Conservation (phyloP, 2,329 filamentous ascomycete genomes). For the Exophiala sideris region DNA sequence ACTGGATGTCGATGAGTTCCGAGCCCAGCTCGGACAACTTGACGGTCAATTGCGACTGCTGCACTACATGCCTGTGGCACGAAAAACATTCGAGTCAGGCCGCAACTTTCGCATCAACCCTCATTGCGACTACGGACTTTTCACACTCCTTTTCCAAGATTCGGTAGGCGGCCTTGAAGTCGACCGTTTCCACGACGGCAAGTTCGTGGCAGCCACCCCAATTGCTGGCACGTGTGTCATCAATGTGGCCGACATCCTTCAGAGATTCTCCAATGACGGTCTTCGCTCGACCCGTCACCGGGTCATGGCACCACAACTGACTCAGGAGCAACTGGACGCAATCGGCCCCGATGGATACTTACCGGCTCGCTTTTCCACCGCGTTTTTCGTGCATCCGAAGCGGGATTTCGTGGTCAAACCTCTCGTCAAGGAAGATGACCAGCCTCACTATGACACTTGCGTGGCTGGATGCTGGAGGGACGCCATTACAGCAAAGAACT, state of each 20-base stretch:
- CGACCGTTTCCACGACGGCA: conserved; percentile 7
- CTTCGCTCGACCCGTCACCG: conserved; percentile 53
- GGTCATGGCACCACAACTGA: conserved; percentile 48
- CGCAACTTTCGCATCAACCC: conserved; percentile 23
- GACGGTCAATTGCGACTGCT: conserved; percentile 31
- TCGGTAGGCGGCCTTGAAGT: conserved; percentile 47
- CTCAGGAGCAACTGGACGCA: conserved; percentile 35
- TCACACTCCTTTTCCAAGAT: conserved; percentile 48
- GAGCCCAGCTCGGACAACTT: conserved; percentile 50
- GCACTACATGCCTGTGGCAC: conserved; percentile 34
- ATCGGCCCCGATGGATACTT: conserved; percentile 38
- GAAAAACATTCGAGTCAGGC: conserved; percentile 8
- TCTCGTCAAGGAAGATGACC: not conserved
- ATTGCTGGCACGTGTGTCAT: conserved; percentile 48
- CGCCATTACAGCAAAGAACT: not conserved
- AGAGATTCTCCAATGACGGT: conserved; percentile 49
- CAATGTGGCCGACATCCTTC: conserved; percentile 52
- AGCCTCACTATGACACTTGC: not conserved
- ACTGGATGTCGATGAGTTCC: conserved; percentile 51
- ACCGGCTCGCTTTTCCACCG: conserved; percentile 27
- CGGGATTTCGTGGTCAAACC: conserved; percentile 3
- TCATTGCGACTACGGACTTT: conserved; percentile 43
- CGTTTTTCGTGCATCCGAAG: conserved; percentile 28
- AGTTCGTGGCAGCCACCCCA: conserved; percentile 25
- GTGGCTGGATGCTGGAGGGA: not conserved